Percentiles rank a stretch among this genome's conserved stretches.
These are phyloP conservation scores for Penicillium salamii DNA, from an alignment of 495 filamentous ascomycete species.

Conservation along the genomic window DNA sequence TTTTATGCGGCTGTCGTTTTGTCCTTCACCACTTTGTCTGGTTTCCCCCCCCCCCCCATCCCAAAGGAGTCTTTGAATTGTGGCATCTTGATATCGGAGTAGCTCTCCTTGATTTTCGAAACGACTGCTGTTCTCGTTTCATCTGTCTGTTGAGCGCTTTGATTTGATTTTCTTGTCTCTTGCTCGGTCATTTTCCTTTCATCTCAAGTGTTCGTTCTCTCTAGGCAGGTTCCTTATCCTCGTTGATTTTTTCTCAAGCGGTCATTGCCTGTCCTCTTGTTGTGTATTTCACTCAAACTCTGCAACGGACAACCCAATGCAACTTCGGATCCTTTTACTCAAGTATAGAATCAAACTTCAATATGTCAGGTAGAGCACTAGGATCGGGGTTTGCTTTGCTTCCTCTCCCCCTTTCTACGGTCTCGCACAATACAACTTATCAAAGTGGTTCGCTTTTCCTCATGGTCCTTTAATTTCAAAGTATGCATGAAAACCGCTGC, in stretches of 20 bases:
- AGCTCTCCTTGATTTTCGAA: constrained; percentile 11
- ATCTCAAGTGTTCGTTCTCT: constrained; percentile 11
- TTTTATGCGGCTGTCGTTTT: constrained; percentile 20
- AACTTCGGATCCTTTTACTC: background rate
- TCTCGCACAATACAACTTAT: no score
- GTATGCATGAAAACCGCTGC: no score
- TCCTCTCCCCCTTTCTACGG: no score
- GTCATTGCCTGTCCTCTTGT: constrained; percentile 18
- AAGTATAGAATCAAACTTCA: no score
- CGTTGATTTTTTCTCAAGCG: constrained; percentile 24
- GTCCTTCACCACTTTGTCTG: constrained; percentile 12
- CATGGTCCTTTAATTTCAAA: no score
- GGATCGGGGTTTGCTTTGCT: no score
- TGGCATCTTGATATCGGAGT: constrained; percentile 25
- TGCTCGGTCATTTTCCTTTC: constrained; percentile 20
- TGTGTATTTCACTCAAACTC: constrained; percentile 18
- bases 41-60: constrained; percentile 20
- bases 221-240: constrained; percentile 23
- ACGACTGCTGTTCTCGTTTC: constrained; percentile 11
- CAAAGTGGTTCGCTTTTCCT: no score
- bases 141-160: constrained; percentile 22
- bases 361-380: no score
- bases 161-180: constrained; percentile 21
- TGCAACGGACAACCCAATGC: constrained; percentile 21
- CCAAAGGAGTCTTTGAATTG: constrained; percentile 23